A percentile compares a stretch with the other conserved stretches of the same genome.
Evolutionary conservation across 2,329 filamentous ascomycete genomes (phyloP).

Genomic region (Xylariaceae sp.): DNA sequence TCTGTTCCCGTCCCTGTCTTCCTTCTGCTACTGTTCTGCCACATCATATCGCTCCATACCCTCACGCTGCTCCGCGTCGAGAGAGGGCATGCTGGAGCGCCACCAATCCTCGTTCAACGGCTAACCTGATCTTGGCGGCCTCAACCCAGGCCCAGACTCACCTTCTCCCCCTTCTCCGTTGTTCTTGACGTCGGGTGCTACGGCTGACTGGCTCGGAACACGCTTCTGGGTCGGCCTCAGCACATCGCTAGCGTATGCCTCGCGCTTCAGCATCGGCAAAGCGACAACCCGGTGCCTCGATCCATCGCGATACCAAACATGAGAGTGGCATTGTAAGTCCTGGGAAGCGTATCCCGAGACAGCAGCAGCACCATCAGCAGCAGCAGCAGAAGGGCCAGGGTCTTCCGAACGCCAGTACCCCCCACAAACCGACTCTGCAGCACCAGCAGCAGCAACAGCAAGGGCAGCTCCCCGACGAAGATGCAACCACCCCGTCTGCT

Average conservation of each 20-base stretch:
- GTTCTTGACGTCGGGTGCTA: slow-evolving; percentile 26
- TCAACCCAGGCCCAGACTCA: not conserved
- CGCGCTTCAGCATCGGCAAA: slow-evolving; percentile 54
- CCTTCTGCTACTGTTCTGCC: not conserved
- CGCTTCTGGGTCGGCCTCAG: slow-evolving; percentile 40
- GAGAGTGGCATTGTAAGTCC: slow-evolving; percentile 83
- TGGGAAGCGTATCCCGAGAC: slow-evolving; percentile 53
- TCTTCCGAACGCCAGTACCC: slow-evolving; percentile 36
- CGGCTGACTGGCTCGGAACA: slow-evolving; percentile 41
- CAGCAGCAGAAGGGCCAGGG: slow-evolving; percentile 40
- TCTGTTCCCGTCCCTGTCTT: not conserved
- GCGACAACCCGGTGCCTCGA: slow-evolving; percentile 56
- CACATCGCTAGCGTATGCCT: slow-evolving; percentile 50
- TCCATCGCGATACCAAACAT: slow-evolving; percentile 68
- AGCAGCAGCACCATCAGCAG: slow-evolving; percentile 25
- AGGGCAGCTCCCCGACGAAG: slow-evolving; percentile 27
- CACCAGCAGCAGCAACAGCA: slow-evolving; percentile 21
- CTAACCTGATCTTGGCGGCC: slow-evolving; percentile 1
- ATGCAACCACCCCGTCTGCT: slow-evolving; percentile 31
- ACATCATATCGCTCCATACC: slow-evolving; percentile 5
- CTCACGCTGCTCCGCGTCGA: slow-evolving; percentile 3
- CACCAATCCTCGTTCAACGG: not conserved
- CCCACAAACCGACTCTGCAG: slow-evolving; percentile 17
- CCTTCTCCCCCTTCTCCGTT: not conserved
- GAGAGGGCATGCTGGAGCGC: slow-evolving; percentile 8